Conservation (phyloP, 2,329 filamentous ascomycete genomes). For the Dothistroma septosporum region DNA sequence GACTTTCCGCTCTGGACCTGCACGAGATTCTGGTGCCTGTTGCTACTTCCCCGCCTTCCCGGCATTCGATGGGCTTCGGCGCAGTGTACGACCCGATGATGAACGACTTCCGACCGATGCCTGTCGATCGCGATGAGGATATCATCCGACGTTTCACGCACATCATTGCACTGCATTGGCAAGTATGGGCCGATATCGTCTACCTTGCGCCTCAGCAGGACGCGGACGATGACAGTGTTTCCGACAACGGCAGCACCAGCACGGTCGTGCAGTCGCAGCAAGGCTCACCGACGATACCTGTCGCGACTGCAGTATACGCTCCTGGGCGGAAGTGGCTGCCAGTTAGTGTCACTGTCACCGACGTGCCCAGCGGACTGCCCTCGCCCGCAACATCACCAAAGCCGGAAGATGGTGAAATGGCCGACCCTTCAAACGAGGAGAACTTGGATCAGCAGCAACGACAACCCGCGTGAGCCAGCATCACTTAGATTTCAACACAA, state of each 20-base stretch:
- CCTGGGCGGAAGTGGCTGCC: conserved; percentile 31
- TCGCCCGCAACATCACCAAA: conserved; percentile 18
- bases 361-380: conserved; percentile 25
- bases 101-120: conserved; percentile 5
- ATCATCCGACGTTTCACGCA: conserved; percentile 77
- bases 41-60: conserved; percentile 7
- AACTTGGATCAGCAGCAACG: conserved; percentile 4
- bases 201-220: conserved; percentile 47
- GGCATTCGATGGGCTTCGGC: conserved; percentile 25
- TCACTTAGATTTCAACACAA: not conserved
- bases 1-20: conserved; percentile 41
- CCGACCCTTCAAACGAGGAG: conserved; percentile 3
- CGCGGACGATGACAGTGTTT: conserved; percentile 19
- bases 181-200: conserved; percentile 74
- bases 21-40: conserved; percentile 41
- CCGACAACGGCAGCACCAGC: conserved; percentile 21
- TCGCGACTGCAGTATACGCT: conserved; percentile 30
- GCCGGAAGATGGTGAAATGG: conserved; percentile 7
- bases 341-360: conserved; percentile 28
- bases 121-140: conserved; percentile 43
- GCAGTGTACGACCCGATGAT: conserved; percentile 26
- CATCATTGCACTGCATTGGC: conserved; percentile 81
- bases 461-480: conserved; percentile 5
- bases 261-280: conserved; percentile 17
- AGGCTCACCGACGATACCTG: conserved; percentile 27